These are phyloP conservation scores for Galerina marginata DNA, from an alignment of 768 basidiomycete species.

Conservation along the genomic window DNA sequence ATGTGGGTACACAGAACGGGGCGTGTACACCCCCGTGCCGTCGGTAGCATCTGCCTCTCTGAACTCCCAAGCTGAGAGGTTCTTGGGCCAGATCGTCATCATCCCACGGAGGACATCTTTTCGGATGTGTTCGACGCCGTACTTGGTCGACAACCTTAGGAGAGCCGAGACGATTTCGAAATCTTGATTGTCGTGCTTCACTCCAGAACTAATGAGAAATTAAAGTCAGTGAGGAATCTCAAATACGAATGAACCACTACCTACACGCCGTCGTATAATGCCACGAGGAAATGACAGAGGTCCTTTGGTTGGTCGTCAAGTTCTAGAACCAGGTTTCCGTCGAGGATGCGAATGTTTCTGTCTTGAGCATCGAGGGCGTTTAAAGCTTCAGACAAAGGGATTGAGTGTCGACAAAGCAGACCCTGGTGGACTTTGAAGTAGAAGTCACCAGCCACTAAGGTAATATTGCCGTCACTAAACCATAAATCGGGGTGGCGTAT, in stretches of 20 bases:
- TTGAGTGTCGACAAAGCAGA: conserved; percentile 67
- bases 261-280: conserved; percentile 76
- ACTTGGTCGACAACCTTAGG: conserved; percentile 68
- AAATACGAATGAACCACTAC: conserved; percentile 28
- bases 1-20: conserved; percentile 62
- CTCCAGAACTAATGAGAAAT: conserved; percentile 38
- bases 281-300: conserved; percentile 61
- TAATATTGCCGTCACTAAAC: conserved; percentile 75
- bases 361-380: conserved; percentile 33
- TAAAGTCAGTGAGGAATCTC: background rate
- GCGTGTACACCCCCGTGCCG: conserved; percentile 56
- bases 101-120: conserved; percentile 61
- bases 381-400: conserved; percentile 48
- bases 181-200: conserved; percentile 53
- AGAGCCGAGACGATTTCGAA: conserved; percentile 61
- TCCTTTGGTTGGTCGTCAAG: conserved; percentile 63
- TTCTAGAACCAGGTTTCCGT: conserved; percentile 60
- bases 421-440: conserved; percentile 78
- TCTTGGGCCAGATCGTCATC: conserved; percentile 61
- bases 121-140: conserved; percentile 62
- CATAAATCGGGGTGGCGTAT: conserved; percentile 57
- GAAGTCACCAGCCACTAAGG: conserved; percentile 51
- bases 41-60: conserved; percentile 65
- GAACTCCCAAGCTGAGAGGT: conserved; percentile 67
- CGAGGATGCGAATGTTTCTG: conserved; percentile 38